Evolutionary conservation across 2,329 filamentous ascomycete genomes (phyloP).

Genomic region (Byssothecium circinans): DNA sequence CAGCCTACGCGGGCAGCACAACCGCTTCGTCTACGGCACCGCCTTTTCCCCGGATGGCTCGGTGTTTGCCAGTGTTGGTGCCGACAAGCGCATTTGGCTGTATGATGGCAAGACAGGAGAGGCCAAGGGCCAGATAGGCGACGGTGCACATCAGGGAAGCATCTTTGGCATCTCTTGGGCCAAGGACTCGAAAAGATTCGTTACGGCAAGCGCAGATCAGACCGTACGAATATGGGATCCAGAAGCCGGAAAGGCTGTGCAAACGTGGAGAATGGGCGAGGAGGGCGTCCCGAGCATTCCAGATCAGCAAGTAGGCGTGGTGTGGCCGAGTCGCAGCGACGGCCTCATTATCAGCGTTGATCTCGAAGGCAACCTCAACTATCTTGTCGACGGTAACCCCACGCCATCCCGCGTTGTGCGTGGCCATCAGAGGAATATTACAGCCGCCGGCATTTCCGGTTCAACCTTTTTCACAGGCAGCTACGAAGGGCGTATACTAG

Average conservation of each 20-base stretch:
- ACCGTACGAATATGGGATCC: slow-evolving; percentile 94
- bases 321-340: slow-evolving; percentile 84
- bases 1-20: slow-evolving; percentile 77
- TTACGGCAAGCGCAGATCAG: slow-evolving; percentile 90
- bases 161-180: slow-evolving; percentile 93
- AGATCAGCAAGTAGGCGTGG: slow-evolving; percentile 92
- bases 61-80: slow-evolving; percentile 81
- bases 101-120: slow-evolving; percentile 97
- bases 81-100: slow-evolving; percentile 88
- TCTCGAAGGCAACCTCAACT: slow-evolving; percentile 85
- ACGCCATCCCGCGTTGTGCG: slow-evolving; percentile 73
- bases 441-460: slow-evolving; percentile 65
- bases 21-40: slow-evolving; percentile 84
- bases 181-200: slow-evolving; percentile 80
- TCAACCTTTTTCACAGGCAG: slow-evolving; percentile 84
- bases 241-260: slow-evolving; percentile 72
- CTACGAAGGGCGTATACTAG: slow-evolving; percentile 83
- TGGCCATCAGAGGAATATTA: slow-evolving; percentile 91
- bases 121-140: slow-evolving; percentile 72
- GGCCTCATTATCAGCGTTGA: slow-evolving; percentile 88
- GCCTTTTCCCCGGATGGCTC: slow-evolving; percentile 89
- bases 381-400: slow-evolving; percentile 72
- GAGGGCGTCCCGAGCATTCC: slow-evolving; percentile 71
- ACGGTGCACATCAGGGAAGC: slow-evolving; percentile 85
- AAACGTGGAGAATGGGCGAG: slow-evolving; percentile 82